phyloP scores from a whole-genome alignment of 2,329 filamentous ascomycete species.

The Aspergillus fumigatiaffinis region DNA sequence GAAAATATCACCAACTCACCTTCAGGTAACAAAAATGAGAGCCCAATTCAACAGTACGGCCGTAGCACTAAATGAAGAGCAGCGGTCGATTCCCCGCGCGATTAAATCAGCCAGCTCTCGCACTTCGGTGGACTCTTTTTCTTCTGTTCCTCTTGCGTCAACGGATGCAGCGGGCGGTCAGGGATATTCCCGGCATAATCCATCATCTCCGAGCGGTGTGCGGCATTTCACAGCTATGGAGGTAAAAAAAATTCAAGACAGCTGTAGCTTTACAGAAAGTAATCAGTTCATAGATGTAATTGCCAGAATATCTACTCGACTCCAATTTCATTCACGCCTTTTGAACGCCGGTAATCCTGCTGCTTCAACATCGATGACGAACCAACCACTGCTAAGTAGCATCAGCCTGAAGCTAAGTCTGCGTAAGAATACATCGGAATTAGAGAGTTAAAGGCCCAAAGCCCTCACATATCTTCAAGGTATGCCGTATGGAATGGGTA shows the following conservation, averaged over 20 bases:
- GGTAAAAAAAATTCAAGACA: neutral
- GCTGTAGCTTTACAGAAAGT: neutral
- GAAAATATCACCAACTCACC: neutral
- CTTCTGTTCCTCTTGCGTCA: constrained; percentile 5
- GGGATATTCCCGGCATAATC: constrained; percentile 1
- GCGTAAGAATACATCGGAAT: neutral
- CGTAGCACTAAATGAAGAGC: neutral
- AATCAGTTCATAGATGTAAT: neutral
- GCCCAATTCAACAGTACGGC: neutral
- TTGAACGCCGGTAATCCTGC: constrained; percentile 14
- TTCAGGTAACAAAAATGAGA: neutral
- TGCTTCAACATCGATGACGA: constrained; percentile 9
- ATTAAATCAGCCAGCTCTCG: neutral
- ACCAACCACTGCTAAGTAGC: neutral
- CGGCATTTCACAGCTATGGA: neutral
- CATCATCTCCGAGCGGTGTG: neutral
- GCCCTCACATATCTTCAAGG: neutral
- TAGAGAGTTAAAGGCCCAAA: neutral
- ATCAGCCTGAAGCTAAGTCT: neutral
- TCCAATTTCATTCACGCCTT: constrained; percentile 16
- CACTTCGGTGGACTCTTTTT: neutral
- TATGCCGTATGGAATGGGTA: constrained; percentile 4
- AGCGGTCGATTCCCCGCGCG: neutral
- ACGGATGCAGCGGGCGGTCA: constrained; percentile 9
- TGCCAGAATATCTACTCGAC: constrained; percentile 12